Evolutionary conservation across 768 basidiomycete genomes (phyloP).

Genomic region (Boletus rubropictus): DNA sequence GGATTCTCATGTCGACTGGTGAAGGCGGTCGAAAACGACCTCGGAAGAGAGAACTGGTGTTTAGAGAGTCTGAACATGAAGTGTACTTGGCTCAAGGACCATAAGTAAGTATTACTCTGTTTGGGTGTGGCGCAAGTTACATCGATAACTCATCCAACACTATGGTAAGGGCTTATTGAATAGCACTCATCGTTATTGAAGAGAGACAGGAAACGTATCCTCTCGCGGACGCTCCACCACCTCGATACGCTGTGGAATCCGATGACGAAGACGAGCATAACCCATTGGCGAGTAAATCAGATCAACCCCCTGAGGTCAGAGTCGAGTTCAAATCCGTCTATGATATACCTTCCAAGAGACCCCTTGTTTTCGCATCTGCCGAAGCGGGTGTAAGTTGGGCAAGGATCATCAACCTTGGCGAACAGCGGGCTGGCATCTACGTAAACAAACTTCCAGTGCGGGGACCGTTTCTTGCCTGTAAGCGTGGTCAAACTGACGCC

Average conservation of each 20-base stretch:
- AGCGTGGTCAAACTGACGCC: background rate
- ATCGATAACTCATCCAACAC: background rate
- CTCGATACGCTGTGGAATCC: constrained; percentile 58
- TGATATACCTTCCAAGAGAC: constrained; percentile 19
- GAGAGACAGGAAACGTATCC: constrained; percentile 46
- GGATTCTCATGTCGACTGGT: constrained; percentile 47
- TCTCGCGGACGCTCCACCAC: constrained; percentile 49
- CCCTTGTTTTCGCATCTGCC: constrained; percentile 43
- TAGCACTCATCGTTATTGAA: background rate
- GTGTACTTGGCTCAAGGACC: too few species aligned
- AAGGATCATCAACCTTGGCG: constrained; percentile 44
- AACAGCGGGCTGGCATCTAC: constrained; percentile 42
- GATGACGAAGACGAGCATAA: constrained; percentile 65
- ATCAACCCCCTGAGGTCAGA: constrained; percentile 16
- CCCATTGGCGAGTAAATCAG: constrained; percentile 27
- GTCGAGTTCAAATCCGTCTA: constrained; percentile 37
- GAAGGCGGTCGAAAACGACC: constrained; percentile 14
- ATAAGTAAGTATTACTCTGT: too few species aligned
- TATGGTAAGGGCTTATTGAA: constrained; percentile 11
- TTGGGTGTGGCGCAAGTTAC: too few species aligned
- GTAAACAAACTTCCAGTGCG: constrained; percentile 45
- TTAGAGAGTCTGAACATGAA: constrained; percentile 10
- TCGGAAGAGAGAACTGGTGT: constrained; percentile 1
- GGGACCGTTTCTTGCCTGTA: background rate
- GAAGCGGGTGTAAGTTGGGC: constrained; percentile 48